Evolutionary conservation across 208 protist species (phyloP), one percentile per base, ranked within the genome.

Genomic region (Trichomonas tenax): DNA sequence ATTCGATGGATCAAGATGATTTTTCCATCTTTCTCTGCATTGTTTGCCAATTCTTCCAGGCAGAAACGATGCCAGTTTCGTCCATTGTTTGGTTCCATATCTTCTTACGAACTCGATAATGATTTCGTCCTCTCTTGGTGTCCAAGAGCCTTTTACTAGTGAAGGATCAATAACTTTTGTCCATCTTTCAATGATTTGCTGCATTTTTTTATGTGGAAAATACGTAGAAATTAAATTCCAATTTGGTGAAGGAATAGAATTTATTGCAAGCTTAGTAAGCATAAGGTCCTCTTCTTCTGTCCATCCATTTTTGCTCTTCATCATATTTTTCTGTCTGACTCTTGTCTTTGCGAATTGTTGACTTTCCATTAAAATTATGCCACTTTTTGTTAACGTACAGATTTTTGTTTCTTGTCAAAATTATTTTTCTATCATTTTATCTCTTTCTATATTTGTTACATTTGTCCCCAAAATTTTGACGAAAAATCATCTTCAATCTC

Each of bases 41-140:
- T 89, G 82, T 31, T 89, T 89, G 45, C 82, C 82, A 31, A 89
- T 89, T n/a, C 82, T 41, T 4, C 82, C 82, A 9, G 82, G 82
- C 17, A 89, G 38, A n/a, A 31, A n/a, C 46, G 34, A 0, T n/a
- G 82, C 82, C 0, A 89, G 82, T 21, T 89, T 89, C 15, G 96
- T 96, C 97, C 97, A 97, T 45, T 97, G 97, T 38, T 95, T 96
- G 6, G 90, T 96, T 36, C 97, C 97, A 44, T 97, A 96, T 38
- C 49, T 0, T 17, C 2, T 48, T 45, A 97, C 96, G 41, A 97
- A 96, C 0, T 96, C 82, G 15, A 89, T 89, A 31, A 89, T 89
- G 0, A 89, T 46, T 89, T 89, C 82, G 46, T 89, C 82, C 46
- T 89, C 82, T 89, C 46, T 31, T 8, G 34, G 34, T 89, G 82